phyloP scores from a whole-genome alignment of 1,284 basidiomycete genomes.

The Ganoderma sinense region DNA sequence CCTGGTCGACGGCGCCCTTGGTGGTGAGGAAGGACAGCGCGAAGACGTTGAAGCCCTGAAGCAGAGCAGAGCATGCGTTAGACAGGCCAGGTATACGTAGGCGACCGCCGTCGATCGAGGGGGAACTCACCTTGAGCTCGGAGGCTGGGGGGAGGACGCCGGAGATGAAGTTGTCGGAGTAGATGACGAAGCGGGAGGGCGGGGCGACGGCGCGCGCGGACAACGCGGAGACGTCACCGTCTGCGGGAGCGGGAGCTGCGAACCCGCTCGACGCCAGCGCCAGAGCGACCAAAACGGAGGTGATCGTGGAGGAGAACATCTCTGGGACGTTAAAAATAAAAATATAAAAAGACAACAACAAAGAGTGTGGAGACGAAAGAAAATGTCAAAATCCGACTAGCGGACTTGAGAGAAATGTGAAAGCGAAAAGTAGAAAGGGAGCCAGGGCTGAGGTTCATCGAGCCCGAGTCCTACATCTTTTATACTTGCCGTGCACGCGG shows the following conservation, averaged over 20 bases:
- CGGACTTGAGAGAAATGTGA: too few species aligned
- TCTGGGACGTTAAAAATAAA: constrained; percentile 20
- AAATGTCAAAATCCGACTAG: too few species aligned
- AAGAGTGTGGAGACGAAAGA: background rate
- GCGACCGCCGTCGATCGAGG: too few species aligned
- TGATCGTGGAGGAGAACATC: constrained; percentile 30
- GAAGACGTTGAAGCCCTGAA: constrained; percentile 26
- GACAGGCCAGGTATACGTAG: too few species aligned
- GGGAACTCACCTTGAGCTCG: constrained; percentile 9
- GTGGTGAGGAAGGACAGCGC: constrained; percentile 26
- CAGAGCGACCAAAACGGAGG: too few species aligned
- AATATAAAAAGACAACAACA: constrained; percentile 8
- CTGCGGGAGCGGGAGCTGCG: constrained; percentile 15
- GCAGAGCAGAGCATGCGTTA: background rate
- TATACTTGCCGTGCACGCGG: too few species aligned
- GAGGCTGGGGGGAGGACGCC: constrained; percentile 22
- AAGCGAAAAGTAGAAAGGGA: too few species aligned
- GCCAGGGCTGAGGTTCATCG: too few species aligned
- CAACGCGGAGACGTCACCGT: constrained; percentile 8
- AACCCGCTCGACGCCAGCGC: constrained; percentile 24
- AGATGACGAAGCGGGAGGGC: too few species aligned
- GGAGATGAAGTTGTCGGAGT: too few species aligned
- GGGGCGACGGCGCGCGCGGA: constrained; percentile 17
- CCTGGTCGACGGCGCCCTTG: too few species aligned
- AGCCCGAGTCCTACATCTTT: too few species aligned